Base-by-base conservation (phyloP, 116 monocot genomes). In the Iris pallida region DNA sequence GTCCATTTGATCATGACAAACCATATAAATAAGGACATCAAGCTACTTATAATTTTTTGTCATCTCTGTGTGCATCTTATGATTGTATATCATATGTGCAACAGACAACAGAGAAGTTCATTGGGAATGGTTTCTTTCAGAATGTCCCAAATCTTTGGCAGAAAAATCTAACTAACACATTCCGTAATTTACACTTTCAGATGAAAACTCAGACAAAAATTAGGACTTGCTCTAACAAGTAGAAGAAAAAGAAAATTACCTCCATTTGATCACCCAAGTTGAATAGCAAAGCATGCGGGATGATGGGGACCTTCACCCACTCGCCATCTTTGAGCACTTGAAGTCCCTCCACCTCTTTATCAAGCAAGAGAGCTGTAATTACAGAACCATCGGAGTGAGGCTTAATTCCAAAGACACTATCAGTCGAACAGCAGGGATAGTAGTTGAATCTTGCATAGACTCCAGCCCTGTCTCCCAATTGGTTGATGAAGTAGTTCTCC, bases 261-360 rank as follows among this genome's bases (percentile, higher is more conserved):
- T 92, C 81, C 79, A 86, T 79, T 2, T 71, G 73, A 54, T 92
- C 83, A 30, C 83, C 92, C 63, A 88, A 5, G 45, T 77, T 81
- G 42, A 88, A 20, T 42, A 92, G 52, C 60, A 92, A 74, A 42
- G 86, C 81, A 68, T 83, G 7, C 15, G 86, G 81, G 3, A 63
- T 8, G 16, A 64, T 51, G 3, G 77, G 81, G 44, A 92, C 77
- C 11, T 69, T 73, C 53, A 83, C 47, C 88, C 92, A 92, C 12
- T 69, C 61, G 2, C 70, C 81, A 63, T 81, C 79, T 68, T 77
- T 80, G 12, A 77, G 70, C 45, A 92, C 69, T 48, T 88, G 81
- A 67, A 92, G 75, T 6, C 88, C 85, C 43, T 79, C 81, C 3
- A 84, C 84, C 30, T 79, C 76, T 65, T 76, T 62, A 56, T 84